These are phyloP conservation scores for Colletotrichum nymphaeae DNA, from an alignment of 2,329 filamentous ascomycete genomes.

Conservation along the genomic window DNA sequence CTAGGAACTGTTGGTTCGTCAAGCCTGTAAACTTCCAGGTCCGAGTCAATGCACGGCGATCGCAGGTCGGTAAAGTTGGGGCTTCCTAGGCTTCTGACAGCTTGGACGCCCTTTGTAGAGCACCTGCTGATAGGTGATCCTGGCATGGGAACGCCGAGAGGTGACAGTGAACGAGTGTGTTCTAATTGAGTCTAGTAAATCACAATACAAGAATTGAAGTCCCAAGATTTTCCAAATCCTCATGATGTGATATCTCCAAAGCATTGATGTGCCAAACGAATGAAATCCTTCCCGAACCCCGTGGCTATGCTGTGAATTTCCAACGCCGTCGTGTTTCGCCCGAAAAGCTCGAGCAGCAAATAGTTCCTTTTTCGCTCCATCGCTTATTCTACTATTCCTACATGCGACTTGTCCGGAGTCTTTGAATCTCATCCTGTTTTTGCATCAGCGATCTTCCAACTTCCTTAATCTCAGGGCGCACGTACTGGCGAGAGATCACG, in stretches of 20 bases:
- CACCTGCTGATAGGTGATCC: neutral
- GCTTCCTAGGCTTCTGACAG: neutral
- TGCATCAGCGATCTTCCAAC: neutral
- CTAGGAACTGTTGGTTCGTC: neutral
- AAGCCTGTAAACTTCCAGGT: neutral
- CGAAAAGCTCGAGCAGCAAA: neutral
- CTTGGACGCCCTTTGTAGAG: neutral
- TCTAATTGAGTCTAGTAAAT: neutral
- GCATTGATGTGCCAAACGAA: neutral
- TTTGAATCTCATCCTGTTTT: neutral
- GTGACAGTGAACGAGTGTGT: neutral
- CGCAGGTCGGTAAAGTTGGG: neutral
- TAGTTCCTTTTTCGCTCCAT: neutral
- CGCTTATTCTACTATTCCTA: neutral
- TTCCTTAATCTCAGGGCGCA: neutral
- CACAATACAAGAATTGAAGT: neutral
- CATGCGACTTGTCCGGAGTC: neutral
- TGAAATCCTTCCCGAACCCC: neutral
- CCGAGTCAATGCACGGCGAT: neutral
- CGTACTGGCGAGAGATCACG: neutral
- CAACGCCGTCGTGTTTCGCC: neutral
- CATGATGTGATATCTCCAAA: neutral
- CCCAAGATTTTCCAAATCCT: neutral
- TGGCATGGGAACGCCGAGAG: neutral
- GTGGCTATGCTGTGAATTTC: neutral